These are phyloP conservation scores for Dissophora ornata DNA, from an alignment of 192 early-diverging fungal species.

Conservation along the genomic window DNA sequence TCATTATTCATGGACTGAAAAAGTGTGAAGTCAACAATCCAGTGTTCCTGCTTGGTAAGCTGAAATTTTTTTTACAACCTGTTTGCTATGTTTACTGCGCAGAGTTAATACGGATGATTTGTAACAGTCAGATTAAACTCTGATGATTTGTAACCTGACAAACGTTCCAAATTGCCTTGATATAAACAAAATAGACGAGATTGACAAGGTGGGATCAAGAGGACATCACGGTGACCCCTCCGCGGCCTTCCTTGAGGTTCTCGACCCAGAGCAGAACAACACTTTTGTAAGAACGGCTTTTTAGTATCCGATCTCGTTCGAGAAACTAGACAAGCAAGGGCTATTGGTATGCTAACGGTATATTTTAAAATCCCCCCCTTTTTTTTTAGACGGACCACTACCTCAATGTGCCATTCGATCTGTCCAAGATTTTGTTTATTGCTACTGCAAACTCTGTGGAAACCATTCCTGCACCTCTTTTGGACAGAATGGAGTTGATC, in stretches of 20 bases:
- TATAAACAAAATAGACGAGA: conserved; percentile 68
- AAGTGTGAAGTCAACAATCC: conserved; percentile 82
- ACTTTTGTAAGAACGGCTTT: conserved; percentile 68
- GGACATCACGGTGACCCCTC: conserved; percentile 78
- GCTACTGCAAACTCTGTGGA: conserved; percentile 84
- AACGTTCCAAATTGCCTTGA: background rate
- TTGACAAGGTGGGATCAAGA: conserved; percentile 83
- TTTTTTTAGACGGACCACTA: conserved; percentile 78
- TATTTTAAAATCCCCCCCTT: no score
- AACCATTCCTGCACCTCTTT: conserved; percentile 79
- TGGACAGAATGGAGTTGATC: conserved; percentile 90
- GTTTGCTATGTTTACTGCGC: no score
- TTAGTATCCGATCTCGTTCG: no score
- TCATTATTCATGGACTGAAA: conserved; percentile 79
- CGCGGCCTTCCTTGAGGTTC: conserved; percentile 82
- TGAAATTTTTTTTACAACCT: background rate
- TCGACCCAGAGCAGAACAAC: conserved; percentile 91
- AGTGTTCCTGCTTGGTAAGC: conserved; percentile 76
- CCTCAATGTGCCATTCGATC: conserved; percentile 73
- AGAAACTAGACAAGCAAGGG: no score
- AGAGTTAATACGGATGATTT: no score
- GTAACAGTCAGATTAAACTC: no score
- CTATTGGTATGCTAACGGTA: no score
- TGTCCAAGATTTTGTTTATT: conserved; percentile 81
- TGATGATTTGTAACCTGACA: no score